These are phyloP conservation scores for Ganoderma boninense DNA, from an alignment of 1,284 basidiomycete species.

Conservation along the genomic window DNA sequence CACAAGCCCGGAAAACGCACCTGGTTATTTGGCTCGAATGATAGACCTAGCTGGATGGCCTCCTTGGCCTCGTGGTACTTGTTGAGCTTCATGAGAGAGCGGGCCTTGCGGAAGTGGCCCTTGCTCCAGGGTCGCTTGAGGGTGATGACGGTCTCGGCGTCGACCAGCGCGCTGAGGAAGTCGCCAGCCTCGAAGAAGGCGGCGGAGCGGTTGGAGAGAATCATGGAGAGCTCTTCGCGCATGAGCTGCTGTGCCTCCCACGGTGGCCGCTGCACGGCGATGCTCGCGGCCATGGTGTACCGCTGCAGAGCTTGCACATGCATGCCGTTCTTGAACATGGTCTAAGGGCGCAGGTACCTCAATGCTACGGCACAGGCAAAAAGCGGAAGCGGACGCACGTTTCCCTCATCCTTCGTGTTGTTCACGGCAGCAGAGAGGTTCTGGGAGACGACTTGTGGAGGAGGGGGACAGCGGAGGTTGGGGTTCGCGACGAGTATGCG, in stretches of 20 bases:
- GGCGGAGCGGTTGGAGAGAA: conserved; percentile 92
- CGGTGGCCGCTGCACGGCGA: conserved; percentile 86
- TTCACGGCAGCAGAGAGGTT: conserved; percentile 79
- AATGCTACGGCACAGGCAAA: conserved; percentile 1
- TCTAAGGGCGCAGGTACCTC: conserved; percentile 49
- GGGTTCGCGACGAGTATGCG: conserved; percentile 76
- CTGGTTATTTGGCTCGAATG: conserved; percentile 88
- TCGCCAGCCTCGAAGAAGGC: conserved; percentile 84
- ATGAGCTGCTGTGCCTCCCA: conserved; percentile 89
- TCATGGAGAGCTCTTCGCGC: conserved; percentile 89
- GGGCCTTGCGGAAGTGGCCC: conserved; percentile 93
- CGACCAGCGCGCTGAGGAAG: conserved; percentile 84
- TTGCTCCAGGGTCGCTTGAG: conserved; percentile 93
- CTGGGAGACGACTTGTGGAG: conserved; percentile 79
- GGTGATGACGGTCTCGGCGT: conserved; percentile 90
- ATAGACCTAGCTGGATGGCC: conserved; percentile 83
- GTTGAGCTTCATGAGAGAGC: conserved; percentile 84
- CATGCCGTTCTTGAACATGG: conserved; percentile 79
- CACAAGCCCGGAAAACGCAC: conserved; percentile 50
- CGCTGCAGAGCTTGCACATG: conserved; percentile 81
- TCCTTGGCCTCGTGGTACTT: conserved; percentile 82
- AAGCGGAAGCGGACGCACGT: conserved; percentile 59
- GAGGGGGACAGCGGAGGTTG: conserved; percentile 81
- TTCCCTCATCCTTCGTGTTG: conserved; percentile 89
- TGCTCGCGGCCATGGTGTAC: conserved; percentile 86